Conservation (phyloP, 805 yeast genomes). For the Barnettozyma californica region DNA sequence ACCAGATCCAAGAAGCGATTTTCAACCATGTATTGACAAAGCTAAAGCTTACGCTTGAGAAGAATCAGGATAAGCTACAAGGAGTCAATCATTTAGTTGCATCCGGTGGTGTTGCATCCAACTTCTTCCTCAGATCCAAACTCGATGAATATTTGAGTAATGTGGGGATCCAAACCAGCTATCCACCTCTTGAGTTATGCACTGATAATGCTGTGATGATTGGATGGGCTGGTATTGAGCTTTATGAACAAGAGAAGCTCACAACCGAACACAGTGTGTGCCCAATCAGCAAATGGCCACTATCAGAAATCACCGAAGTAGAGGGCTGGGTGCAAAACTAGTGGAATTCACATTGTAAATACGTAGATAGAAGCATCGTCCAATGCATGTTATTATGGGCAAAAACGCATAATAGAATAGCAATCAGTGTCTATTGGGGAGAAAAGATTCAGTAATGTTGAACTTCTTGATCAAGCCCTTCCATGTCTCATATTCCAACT, state of each 20-base stretch:
- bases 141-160: slow-evolving; percentile 34
- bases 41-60: slow-evolving; percentile 43
- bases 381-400: not conserved
- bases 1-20: slow-evolving; percentile 54
- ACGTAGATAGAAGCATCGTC: slow-evolving; percentile 9
- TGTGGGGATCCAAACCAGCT: slow-evolving; percentile 40
- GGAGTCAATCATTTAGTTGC: slow-evolving; percentile 58
- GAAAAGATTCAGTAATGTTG: slow-evolving; percentile 49
- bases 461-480: slow-evolving; percentile 44
- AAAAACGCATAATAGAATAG: not conserved
- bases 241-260: slow-evolving; percentile 46
- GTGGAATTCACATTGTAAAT: slow-evolving; percentile 3
- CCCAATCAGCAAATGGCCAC: slow-evolving; percentile 85
- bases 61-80: slow-evolving; percentile 36
- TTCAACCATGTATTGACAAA: slow-evolving; percentile 72
- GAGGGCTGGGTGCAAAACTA: slow-evolving; percentile 43
- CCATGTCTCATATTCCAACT: slow-evolving; percentile 68
- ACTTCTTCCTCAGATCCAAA: slow-evolving; percentile 46
- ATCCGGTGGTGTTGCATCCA: slow-evolving; percentile 95
- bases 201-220: slow-evolving; percentile 97
- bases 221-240: slow-evolving; percentile 94
- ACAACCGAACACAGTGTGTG: slow-evolving; percentile 47
- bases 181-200: slow-evolving; percentile 69
- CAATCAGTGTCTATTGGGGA: slow-evolving; percentile 34
- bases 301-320: slow-evolving; percentile 42